Base-by-base conservation (phyloP, 345 rosid species). In the Passiflora organensis region DNA sequence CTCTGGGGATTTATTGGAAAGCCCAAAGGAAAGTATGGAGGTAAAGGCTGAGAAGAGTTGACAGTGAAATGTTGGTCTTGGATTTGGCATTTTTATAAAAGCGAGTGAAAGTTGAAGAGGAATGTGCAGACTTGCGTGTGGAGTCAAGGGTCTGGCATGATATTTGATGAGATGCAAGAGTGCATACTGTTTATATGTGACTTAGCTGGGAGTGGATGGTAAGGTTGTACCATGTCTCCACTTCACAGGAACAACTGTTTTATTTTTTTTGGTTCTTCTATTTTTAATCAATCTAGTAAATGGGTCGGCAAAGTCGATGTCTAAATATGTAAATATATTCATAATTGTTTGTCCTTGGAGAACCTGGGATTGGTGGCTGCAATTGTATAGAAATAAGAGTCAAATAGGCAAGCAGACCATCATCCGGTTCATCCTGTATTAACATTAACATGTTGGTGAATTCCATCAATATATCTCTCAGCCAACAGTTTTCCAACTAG, bases 61-160 rank as follows among this genome's bases (percentile, higher is more conserved):
- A 74, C 79, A 55, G 42, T 58, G 56, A 53, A 62, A 49, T 58
- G 60, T 62, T 52, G 67, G 62, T 67, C 56, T 28, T 50, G 55
- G 63, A 36, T 59, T 44, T 42, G 23, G 46, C 44, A 65, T 53
- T 71, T 76, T 66, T 72, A 55, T 59, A 59, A 75, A 67, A 67
- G 64, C 82, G 82, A 72, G n/a, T n/a, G n/a, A n/a, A n/a, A n/a
- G n/a, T n/a, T n/a, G n/a, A n/a, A n/a, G n/a, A n/a, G n/a, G 60
- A 75, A 74, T 83, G 86, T 86, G 82, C 63, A 78, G 68, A 78
- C 56, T 67, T 51, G 73, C 72, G 57, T 71, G 73, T 66, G 81
- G 67, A 76, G 57, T 67, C 21, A 18, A 37, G 70, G 60, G 57
- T 58, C 48, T 51, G 60, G 65, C 19, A 51, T 36, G 48, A 50